Base-by-base conservation (phyloP, 768 basidiomycete species). In the Mycena venus region DNA sequence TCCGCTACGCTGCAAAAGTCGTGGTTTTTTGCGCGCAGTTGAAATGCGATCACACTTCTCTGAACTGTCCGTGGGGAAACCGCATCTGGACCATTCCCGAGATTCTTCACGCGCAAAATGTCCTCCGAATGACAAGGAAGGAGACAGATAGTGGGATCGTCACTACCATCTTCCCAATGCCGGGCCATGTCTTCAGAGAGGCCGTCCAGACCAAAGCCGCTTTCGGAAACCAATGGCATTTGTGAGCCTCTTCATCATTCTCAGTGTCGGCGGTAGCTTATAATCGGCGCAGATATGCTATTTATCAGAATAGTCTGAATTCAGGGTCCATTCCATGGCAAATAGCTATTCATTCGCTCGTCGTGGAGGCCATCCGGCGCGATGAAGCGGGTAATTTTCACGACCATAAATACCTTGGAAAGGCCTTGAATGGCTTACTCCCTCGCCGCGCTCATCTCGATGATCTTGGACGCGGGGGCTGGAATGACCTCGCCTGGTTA, bases 401-500 rank as follows among this genome's bases (percentile, higher is more conserved):
- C 21, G 51, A 74, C 14, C 78, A 80, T 61, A 70, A 73, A 17
- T 72, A 63, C 25, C 75, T 80, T 15, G 79, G 78, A 25, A 77
- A 65, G 55, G 75, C 75, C n/a, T 61, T 80, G 51, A 80, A 80
- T 59, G 79, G 79, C 3, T 60, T 80, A 12, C 73, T 80, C 12
- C 77, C 77, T 31, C 67, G 79, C 29, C 79, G 79, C 27, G 77
- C 79, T 9, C 72, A 64, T 10, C 69, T 77, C 2, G 67, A 51
- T 15, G 74, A 79, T 60, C 66, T 80, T 2, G 79, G 79, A 15
- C 74, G 67, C 31, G 75, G 79, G 29, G 79, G 79, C 0, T 80
- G 79, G 79, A 70, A 68, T 10, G 79, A 80, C 38, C 68, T 80
- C 14, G 73, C 75, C 29, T 79, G 77, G 79, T 32, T 80, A 6